Evolutionary conservation across 2,329 filamentous ascomycete species (phyloP).

Genomic region (Huntiella abstrusa): DNA sequence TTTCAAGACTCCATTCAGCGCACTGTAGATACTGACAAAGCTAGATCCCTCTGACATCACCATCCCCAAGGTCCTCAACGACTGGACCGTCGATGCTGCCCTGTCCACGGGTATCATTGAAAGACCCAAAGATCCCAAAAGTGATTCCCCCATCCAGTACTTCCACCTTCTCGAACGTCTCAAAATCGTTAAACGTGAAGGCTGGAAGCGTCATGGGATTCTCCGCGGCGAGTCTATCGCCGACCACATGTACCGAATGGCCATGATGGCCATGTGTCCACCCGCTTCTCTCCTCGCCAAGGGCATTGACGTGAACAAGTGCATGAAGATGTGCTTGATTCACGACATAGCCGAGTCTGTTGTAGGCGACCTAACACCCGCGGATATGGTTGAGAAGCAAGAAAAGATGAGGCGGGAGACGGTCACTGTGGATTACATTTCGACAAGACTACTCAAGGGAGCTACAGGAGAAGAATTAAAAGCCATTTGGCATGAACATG

Average conservation of each 20-base stretch:
- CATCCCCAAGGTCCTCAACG: constrained; percentile 14
- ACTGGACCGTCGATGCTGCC: constrained; percentile 14
- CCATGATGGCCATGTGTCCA: constrained; percentile 81
- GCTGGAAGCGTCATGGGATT: constrained; percentile 82
- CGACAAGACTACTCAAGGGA: constrained; percentile 56
- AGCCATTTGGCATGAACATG: constrained; percentile 85
- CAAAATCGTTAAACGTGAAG: constrained; percentile 91
- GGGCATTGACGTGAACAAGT: constrained; percentile 56
- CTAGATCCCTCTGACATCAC: constrained; percentile 14
- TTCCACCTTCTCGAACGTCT: constrained; percentile 87
- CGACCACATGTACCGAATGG: constrained; percentile 99
- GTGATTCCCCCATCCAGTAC: constrained; percentile 60
- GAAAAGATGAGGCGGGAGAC: constrained; percentile 83
- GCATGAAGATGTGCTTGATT: constrained; percentile 86
- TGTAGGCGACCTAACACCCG: constrained; percentile 94
- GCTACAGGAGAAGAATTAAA: constrained; percentile 49
- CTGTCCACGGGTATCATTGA: constrained; percentile 15
- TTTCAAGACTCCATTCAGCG: background rate
- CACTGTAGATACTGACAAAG: background rate
- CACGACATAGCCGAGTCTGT: constrained; percentile 96
- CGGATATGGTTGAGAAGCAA: constrained; percentile 67
- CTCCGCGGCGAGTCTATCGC: constrained; percentile 68
- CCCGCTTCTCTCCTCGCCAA: constrained; percentile 50
- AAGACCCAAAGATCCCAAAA: constrained; percentile 29
- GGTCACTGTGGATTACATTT: constrained; percentile 82